Conservation (phyloP, 768 basidiomycete species). For the Naganishia vaughanmartiniae region DNA sequence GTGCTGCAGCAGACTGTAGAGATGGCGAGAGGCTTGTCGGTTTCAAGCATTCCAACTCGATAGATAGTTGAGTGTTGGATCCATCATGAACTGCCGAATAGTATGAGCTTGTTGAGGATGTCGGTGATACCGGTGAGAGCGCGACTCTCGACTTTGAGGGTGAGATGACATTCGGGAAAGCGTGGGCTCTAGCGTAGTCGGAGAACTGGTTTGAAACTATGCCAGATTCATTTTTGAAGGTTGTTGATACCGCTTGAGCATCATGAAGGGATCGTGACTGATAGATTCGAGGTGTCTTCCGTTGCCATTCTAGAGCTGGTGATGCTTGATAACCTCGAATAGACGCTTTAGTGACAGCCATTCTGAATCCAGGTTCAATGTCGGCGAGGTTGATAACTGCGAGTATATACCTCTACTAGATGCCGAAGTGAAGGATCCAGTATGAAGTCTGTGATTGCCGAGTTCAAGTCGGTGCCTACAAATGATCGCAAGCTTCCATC, state of each 20-base stretch:
- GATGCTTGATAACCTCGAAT: constrained; percentile 2
- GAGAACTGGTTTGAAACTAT: neutral
- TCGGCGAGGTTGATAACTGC: neutral
- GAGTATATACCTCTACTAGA: neutral
- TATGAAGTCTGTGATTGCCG: neutral
- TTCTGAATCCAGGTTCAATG: neutral
- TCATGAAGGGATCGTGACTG: neutral
- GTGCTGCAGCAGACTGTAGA: constrained; percentile 7
- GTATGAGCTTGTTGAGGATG: neutral
- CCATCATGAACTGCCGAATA: neutral
- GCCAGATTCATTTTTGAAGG: too few species aligned
- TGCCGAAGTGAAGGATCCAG: neutral
- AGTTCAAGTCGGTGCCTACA: neutral
- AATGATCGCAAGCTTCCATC: neutral
- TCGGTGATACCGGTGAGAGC: neutral
- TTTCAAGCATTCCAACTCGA: neutral
- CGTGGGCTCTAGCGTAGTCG: neutral
- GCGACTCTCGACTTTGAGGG: neutral
- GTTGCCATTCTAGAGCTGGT: too few species aligned
- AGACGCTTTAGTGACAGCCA: neutral
- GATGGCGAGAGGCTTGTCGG: constrained; percentile 2
- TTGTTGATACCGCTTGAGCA: neutral
- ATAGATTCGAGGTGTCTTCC: neutral
- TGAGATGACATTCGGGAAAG: neutral
- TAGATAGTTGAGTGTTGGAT: neutral